These are phyloP conservation scores for Silene coronaria DNA, from an alignment of 179 eudicot genomes.

Conservation along the genomic window DNA sequence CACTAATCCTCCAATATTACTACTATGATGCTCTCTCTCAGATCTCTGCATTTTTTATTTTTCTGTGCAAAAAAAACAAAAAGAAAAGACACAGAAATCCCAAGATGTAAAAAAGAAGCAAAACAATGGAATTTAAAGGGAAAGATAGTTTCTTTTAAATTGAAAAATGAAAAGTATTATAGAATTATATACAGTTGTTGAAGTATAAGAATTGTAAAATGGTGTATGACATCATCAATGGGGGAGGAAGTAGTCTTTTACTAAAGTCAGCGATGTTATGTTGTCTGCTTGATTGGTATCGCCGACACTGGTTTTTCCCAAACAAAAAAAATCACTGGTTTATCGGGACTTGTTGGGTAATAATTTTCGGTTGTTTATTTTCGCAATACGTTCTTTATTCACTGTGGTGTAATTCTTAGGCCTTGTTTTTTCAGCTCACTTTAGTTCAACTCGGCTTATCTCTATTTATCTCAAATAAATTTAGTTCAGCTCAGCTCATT, in stretches of 20 bases:
- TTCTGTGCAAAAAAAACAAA: neutral
- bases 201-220: too few relatives aligned
- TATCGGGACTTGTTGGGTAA: neutral
- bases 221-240: neutral
- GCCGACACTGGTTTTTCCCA: neutral
- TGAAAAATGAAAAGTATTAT: too few relatives aligned
- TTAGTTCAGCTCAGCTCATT: too few relatives aligned
- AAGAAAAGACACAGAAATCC: neutral
- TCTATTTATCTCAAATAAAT: too few relatives aligned
- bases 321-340: neutral
- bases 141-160: neutral
- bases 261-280: neutral
- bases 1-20: neutral
- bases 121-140: neutral
- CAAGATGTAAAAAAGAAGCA: neutral
- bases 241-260: neutral
- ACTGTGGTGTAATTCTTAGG: too few relatives aligned
- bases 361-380: too few relatives aligned
- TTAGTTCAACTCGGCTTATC: too few relatives aligned
- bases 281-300: neutral
- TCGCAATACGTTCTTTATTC: too few relatives aligned
- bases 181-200: too few relatives aligned
- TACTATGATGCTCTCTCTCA: conserved; percentile 23
- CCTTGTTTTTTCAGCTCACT: too few relatives aligned
- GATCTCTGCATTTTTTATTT: conserved; percentile 33